Conservation (phyloP, 2,329 filamentous ascomycete genomes). For the Xylariales sp. region DNA sequence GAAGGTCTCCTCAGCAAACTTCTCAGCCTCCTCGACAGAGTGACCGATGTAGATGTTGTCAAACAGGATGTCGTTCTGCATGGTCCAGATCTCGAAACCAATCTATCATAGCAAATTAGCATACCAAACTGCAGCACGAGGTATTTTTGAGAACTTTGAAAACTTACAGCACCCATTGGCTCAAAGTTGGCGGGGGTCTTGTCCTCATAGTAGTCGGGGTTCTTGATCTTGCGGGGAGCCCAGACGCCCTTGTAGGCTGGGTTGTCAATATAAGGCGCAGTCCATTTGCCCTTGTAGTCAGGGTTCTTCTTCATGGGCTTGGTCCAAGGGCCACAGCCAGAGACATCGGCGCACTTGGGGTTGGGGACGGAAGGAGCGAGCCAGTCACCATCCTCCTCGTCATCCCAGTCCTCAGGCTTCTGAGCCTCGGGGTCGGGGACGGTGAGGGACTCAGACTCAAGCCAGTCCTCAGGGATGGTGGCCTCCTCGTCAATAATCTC, state of each 20-base stretch:
- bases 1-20: constrained; percentile 85
- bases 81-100: constrained; percentile 99
- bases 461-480: constrained; percentile 90
- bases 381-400: constrained; percentile 99
- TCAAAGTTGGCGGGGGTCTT: constrained; percentile 95
- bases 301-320: constrained; percentile 93
- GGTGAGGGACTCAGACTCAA: constrained; percentile 78
- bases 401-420: constrained; percentile 99
- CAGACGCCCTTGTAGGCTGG: constrained; percentile 95
- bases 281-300: constrained; percentile 99
- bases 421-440: constrained; percentile 89
- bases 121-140: too few relatives aligned
- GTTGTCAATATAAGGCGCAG: constrained; percentile 89
- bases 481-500: constrained; percentile 95
- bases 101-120: constrained; percentile 51
- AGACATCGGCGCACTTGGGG: constrained; percentile 89
- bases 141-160: background rate
- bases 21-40: constrained; percentile 86
- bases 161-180: constrained; percentile 91
- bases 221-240: constrained; percentile 93
- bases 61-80: constrained; percentile 98
- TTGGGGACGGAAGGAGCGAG: constrained; percentile 84
- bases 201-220: constrained; percentile 96
- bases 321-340: constrained; percentile 91
- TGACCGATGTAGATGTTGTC: constrained; percentile 99